Base-by-base conservation (phyloP, 768 basidiomycete species). In the Cystoderma amianthinum region DNA sequence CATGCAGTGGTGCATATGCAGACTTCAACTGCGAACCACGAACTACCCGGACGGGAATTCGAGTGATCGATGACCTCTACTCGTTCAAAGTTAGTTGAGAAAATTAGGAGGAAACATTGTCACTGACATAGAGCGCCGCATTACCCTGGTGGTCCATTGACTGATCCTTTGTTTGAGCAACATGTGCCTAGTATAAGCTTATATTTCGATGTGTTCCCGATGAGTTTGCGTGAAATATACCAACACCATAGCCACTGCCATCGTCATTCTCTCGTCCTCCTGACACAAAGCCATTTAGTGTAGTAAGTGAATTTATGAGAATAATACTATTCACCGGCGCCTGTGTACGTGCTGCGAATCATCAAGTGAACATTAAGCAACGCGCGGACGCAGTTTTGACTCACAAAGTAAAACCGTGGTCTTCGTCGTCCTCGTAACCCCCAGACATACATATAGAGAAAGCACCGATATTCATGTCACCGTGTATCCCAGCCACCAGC, bases 351-450 rank as follows among this genome's bases (percentile, higher is more conserved):
- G 17, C 68, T 70, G 25, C 24, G 12, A 9, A 30, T 30, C 28
- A 30, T n/a, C n/a, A n/a, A n/a, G n/a, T n/a, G n/a, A n/a, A n/a
- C n/a, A n/a, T n/a, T n/a, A n/a, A n/a, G n/a, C n/a, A 28, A 28
- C 7, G 25, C 7, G 25, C 25, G n/a, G n/a, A 28, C 25, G 25
- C n/a, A 7, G 25, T 7, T 28, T 28, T 28, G 15, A 33, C 22
- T 42, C 6, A 43, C 17, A 3, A 36, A 20, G 34, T 36, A 2
- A 69, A 58, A 5, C 71, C 69, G 0, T 59, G 36, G 38, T 71
- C 71, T 2, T 41, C 21, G 44, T 72, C 63, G 32, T 72, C 71
- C 32, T 62, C 61, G 35, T 73, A 71, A 2, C 62, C 59, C 4
- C 60, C 58, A 11, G 65, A 68, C 2, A 68, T 39, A 23, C 64